Percentiles rank a stretch among this genome's conserved stretches.
Evolutionary conservation across 352 stramenopile genomes (phyloP).

Genomic region (Poterioochromonas sp.): DNA sequence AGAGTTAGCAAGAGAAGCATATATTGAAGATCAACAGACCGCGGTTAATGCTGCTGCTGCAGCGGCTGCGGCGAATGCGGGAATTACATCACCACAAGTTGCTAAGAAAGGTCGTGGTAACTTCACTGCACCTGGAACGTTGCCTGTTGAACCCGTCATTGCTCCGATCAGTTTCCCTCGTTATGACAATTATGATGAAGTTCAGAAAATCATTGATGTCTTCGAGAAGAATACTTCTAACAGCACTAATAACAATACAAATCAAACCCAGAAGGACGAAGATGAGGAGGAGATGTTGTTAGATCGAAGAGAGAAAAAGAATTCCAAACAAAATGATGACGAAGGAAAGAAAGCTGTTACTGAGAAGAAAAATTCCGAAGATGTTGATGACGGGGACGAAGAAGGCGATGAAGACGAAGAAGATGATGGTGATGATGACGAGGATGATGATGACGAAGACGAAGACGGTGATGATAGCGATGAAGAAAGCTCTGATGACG

Average conservation of each 20-base stretch:
- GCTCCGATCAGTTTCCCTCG: neutral
- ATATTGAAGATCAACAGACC: neutral
- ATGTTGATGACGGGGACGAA: neutral
- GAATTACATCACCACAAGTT: neutral
- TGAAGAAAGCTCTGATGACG: neutral
- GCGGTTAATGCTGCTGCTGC: neutral
- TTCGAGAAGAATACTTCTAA: neutral
- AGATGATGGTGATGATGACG: constrained; percentile 9
- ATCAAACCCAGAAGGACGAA: neutral
- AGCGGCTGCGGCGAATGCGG: neutral
- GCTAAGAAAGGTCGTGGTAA: neutral
- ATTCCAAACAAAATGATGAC: neutral
- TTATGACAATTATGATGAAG: neutral
- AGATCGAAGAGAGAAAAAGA: neutral
- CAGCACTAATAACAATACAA: neutral
- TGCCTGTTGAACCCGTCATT: too few species aligned
- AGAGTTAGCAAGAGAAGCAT: neutral
- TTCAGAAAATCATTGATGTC: neutral
- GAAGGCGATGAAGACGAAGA: neutral
- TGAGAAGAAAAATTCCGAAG: neutral
- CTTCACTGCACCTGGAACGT: neutral
- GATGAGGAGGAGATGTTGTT: neutral
- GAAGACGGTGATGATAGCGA: neutral
- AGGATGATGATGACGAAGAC: constrained; percentile 1
- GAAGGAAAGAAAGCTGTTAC: neutral